Evolutionary conservation across 306 rosid genomes (phyloP).

Genomic region (Adenanthera pavonina): DNA sequence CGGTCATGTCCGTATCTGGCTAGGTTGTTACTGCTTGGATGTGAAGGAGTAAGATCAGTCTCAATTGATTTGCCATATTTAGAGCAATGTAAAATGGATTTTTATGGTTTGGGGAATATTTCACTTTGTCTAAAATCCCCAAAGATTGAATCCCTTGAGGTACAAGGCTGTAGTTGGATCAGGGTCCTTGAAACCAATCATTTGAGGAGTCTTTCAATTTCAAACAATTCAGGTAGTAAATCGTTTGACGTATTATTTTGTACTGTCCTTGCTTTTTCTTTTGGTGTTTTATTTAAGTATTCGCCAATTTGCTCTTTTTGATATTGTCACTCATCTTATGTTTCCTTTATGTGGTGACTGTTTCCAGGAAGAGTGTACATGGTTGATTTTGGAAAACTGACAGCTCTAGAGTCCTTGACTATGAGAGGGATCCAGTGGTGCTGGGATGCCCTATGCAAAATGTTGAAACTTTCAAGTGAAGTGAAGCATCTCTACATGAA

Average conservation of each 20-base stretch:
- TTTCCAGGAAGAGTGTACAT: conserved; percentile 82
- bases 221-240: conserved; percentile 75
- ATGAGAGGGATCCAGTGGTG: conserved; percentile 94
- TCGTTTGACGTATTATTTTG: conserved; percentile 14
- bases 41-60: conserved; percentile 77
- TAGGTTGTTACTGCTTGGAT: conserved; percentile 77
- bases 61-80: conserved; percentile 69
- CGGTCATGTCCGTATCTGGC: conserved; percentile 68
- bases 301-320: background rate
- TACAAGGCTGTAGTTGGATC: conserved; percentile 98
- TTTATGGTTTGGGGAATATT: conserved; percentile 81
- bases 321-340: background rate
- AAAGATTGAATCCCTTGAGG: conserved; percentile 76
- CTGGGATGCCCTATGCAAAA: conserved; percentile 89
- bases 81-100: conserved; percentile 85
- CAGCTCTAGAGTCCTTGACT: conserved; percentile 73
- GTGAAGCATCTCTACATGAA: conserved; percentile 94
- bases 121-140: conserved; percentile 70
- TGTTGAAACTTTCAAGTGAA: conserved; percentile 79
- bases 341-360: conserved; percentile 25
- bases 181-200: conserved; percentile 63
- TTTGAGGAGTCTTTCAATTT: conserved; percentile 73
- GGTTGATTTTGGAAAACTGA: conserved; percentile 83
- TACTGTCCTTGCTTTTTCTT: conserved; percentile 1
- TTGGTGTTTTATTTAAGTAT: background rate